Percentiles rank a stretch among this genome's conserved stretches.
phyloP scores from a whole-genome alignment of 768 basidiomycete genomes.

The Lactifluus piperatus region DNA sequence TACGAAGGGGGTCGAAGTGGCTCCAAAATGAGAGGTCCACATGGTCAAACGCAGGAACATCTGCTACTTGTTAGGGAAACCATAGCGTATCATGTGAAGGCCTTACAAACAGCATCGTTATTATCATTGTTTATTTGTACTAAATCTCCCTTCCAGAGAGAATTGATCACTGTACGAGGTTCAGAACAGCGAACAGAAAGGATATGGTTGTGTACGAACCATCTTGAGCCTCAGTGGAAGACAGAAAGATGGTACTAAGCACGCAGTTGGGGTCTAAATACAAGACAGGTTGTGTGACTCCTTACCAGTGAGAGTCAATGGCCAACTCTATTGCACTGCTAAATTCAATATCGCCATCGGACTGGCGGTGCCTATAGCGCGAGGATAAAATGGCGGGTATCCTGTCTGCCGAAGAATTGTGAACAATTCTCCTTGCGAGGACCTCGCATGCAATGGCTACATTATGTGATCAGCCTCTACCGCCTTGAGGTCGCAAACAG shows the following conservation, averaged over 20 bases:
- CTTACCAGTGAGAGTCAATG: conserved; percentile 84
- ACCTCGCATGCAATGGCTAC: conserved; percentile 78
- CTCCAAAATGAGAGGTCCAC: conserved; percentile 51
- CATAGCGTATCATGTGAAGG: background rate
- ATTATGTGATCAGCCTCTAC: background rate
- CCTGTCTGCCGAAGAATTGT: conserved; percentile 53
- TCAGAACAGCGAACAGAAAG: background rate
- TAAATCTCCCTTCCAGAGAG: conserved; percentile 76
- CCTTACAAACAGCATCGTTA: conserved; percentile 70
- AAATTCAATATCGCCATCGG: conserved; percentile 73
- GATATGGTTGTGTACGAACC: conserved; percentile 35
- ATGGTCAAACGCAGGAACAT: conserved; percentile 55
- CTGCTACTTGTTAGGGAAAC: conserved; percentile 31
- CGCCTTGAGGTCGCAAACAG: background rate
- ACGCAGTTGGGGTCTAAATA: background rate
- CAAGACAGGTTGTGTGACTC: background rate
- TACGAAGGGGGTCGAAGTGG: conserved; percentile 65
- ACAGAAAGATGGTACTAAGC: conserved; percentile 68
- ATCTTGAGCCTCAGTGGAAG: conserved; percentile 78
- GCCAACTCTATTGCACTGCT: conserved; percentile 79
- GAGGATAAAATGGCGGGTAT: conserved; percentile 67
- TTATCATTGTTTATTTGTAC: conserved; percentile 70
- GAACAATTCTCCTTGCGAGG: conserved; percentile 72
- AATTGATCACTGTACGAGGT: conserved; percentile 52
- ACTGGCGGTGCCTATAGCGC: conserved; percentile 60